Base-by-base conservation (phyloP, 371 early-diverging fungal genomes). In the Mortierella sp. region DNA sequence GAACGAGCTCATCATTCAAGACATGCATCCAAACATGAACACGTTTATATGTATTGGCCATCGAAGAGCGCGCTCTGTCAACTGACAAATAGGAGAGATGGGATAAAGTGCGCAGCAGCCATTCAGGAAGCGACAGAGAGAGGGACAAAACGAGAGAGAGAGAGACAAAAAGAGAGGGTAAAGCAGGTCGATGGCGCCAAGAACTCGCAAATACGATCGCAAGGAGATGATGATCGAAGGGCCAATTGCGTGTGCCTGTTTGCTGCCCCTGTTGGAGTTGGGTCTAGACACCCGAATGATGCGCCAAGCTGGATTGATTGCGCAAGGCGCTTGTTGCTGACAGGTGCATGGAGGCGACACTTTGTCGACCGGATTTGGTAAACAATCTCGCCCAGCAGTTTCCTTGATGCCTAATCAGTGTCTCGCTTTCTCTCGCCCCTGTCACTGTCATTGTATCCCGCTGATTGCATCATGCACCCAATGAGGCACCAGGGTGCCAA, bases 361-460 rank as follows among this genome's bases (percentile, higher is more conserved):
- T 31, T 61, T 61, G 61, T 61, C 34, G 19, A 31, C 61, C 61
- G 19, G 31, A 61, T 61, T 61, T 61, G 61, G 61, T 34, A 61
- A 61, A 61, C 61, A 61, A 61, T 61, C 28, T 5, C 19, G 19
- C 21, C 34, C 21, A n/a, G 11, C 3, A 16, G 10, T 13, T 54
- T 16, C 59, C 9, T 8, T 16, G 16, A 61, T 11, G 10, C 5
- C 43, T 40, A 6, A 40, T 40, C 6, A 40, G 10, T 28, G 8
- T 61, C 61, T 16, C 31, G 8, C 61, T 19, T 16, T 59, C 53
- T 53, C 21, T 13, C 14, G 13, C 19, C 34, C 61, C 13, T 61
- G 13, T 14, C 59, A 3, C 1, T 31, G 16, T 28, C 28, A 10
- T 6, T 61, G 61, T 9, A 61, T 61, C 61, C 59, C 61, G 61